These are phyloP conservation scores for Austroboletus festivus DNA, from an alignment of 768 basidiomycete species.

Conservation along the genomic window DNA sequence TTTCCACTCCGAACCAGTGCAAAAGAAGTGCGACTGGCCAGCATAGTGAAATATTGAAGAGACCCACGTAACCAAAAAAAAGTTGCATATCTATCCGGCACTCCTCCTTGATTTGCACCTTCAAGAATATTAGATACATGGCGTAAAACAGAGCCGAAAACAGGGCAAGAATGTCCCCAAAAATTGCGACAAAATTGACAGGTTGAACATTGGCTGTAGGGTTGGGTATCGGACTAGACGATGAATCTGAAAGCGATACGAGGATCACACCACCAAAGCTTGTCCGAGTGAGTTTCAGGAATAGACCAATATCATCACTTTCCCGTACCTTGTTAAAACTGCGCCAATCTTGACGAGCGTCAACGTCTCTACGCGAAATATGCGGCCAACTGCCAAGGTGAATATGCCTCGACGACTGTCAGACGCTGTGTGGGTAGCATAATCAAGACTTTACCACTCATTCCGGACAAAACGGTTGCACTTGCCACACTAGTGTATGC, in stretches of 20 bases:
- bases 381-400: conserved; percentile 77
- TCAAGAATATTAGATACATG: conserved; percentile 83
- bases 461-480: conserved; percentile 84
- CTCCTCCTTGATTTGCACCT: conserved; percentile 78
- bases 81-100: conserved; percentile 89
- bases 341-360: conserved; percentile 71
- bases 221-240: conserved; percentile 13
- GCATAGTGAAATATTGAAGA: conserved; percentile 73
- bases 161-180: conserved; percentile 84
- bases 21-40: conserved; percentile 80
- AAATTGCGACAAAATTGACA: conserved; percentile 26
- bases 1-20: conserved; percentile 68
- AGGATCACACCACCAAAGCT: conserved; percentile 83
- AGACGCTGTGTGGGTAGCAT: not conserved
- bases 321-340: conserved; percentile 69
- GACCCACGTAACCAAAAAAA: conserved; percentile 92
- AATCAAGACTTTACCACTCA: conserved; percentile 62
- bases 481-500: conserved; percentile 93
- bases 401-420: conserved; percentile 70
- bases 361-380: conserved; percentile 79
- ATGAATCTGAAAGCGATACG: conserved; percentile 86
- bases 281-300: conserved; percentile 8
- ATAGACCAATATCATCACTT: not conserved
- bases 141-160: conserved; percentile 88
- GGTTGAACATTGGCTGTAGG: conserved; percentile 12